phyloP scores from a whole-genome alignment of 1,139 yeast genomes.

The Lodderomyces metapsilosis region DNA sequence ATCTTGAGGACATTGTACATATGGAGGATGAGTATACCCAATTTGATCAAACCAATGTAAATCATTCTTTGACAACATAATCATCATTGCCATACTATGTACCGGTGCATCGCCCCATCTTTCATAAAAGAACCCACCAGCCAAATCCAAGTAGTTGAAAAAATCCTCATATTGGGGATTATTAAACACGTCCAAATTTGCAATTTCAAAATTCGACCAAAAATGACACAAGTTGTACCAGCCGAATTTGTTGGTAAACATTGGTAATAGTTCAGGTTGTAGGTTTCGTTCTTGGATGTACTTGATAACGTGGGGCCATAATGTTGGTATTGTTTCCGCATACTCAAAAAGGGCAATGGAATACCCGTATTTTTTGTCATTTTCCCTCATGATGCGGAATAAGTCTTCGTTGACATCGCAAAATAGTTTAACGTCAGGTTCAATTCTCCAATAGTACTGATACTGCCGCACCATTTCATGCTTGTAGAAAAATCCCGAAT shows the following conservation, averaged over 20 bases:
- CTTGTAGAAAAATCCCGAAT: slow-evolving; percentile 32
- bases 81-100: slow-evolving; percentile 30
- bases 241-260: slow-evolving; percentile 14
- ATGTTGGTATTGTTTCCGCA: slow-evolving; percentile 29
- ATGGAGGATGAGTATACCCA: slow-evolving; percentile 38
- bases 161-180: slow-evolving; percentile 21
- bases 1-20: slow-evolving; percentile 32
- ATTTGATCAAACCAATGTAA: slow-evolving; percentile 32
- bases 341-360: slow-evolving; percentile 33
- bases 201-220: slow-evolving; percentile 42
- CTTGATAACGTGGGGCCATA: slow-evolving; percentile 26
- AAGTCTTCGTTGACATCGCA: slow-evolving; percentile 33
- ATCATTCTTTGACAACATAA: slow-evolving; percentile 22
- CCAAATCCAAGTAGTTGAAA: slow-evolving; percentile 27
- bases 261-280: slow-evolving; percentile 15
- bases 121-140: slow-evolving; percentile 40
- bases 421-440: slow-evolving; percentile 28
- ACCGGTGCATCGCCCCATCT: slow-evolving; percentile 47
- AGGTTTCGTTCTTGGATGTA: slow-evolving; percentile 18
- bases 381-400: slow-evolving; percentile 23
- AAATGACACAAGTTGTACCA: slow-evolving; percentile 39
- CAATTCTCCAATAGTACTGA: slow-evolving; percentile 37
- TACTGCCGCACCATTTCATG: slow-evolving; percentile 30
- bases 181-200: slow-evolving; percentile 26
- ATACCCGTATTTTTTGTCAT: slow-evolving; percentile 27